These are phyloP conservation scores for Xylariaceae sp. DNA, from an alignment of 2,329 filamentous ascomycete genomes.

Conservation along the genomic window DNA sequence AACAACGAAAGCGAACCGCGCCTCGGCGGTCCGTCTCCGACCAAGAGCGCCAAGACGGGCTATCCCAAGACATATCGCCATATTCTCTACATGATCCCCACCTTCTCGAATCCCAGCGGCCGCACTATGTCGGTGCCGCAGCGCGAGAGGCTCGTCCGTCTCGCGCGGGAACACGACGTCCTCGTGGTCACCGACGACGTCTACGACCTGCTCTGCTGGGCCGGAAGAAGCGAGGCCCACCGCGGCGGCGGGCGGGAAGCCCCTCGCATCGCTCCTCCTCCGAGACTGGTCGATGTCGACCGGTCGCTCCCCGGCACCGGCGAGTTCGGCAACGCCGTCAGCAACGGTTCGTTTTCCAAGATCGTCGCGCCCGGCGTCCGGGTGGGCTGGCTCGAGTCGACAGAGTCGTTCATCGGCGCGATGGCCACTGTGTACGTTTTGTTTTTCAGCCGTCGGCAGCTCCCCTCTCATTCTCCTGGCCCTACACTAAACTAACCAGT, in stretches of 20 bases:
- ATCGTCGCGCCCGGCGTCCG: conserved; percentile 54
- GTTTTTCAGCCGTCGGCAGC: too few relatives aligned
- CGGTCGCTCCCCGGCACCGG: conserved; percentile 46
- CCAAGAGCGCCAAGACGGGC: too few relatives aligned
- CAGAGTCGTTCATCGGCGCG: conserved; percentile 46
- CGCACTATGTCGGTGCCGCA: conserved; percentile 53
- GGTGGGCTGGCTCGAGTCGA: conserved; percentile 45
- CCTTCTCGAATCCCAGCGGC: conserved; percentile 62
- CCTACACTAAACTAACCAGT: too few relatives aligned
- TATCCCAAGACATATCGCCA: conserved; percentile 35
- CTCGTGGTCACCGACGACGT: conserved; percentile 63
- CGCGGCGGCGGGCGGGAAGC: not conserved
- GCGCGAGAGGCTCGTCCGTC: conserved; percentile 46
- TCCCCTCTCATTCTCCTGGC: too few relatives aligned
- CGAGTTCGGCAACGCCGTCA: conserved; percentile 54
- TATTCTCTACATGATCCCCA: conserved; percentile 61
- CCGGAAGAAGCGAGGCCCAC: conserved; percentile 5
- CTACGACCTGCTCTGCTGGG: conserved; percentile 63
- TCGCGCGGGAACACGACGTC: conserved; percentile 58
- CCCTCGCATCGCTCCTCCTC: too few relatives aligned
- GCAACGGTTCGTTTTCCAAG: conserved; percentile 61
- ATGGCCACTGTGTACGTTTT: too few relatives aligned
- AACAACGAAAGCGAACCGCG: conserved; percentile 1
- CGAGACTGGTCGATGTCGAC: conserved; percentile 55
- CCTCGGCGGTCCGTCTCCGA: too few relatives aligned